Evolutionary conservation across 2,329 filamentous ascomycete species (phyloP), one percentile per base, ranked within the genome.

Genomic region (Mycosphaerella sp.): DNA sequence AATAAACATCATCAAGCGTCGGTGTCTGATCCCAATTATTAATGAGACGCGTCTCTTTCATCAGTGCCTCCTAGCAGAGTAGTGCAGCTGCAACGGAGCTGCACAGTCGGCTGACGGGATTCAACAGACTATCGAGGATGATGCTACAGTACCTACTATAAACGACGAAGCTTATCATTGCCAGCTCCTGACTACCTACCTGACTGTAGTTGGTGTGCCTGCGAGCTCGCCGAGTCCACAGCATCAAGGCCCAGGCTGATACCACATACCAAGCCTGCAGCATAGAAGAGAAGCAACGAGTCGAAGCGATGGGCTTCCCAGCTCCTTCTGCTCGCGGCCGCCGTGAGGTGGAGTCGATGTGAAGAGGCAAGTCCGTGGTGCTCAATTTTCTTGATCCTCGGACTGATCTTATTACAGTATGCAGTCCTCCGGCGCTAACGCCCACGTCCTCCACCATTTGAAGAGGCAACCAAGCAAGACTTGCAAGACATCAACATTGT

Each of bases 301-400:
- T 36, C 45, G 51, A 53, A 43, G 51, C 51, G 51, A 53, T 44
- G 41, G 39, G 32, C 39, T 41, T 36, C 49, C 9, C 36, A 31
- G 41, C 21, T 36, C 45, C 21, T 36, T 39, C 17, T 43, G 38
- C 21, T 45, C 45, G 21, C 23, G 14, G 45, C 34, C 42, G 44
- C 34, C 51, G 21, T 42, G 23, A 45, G 39, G 17, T 31, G 36
- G 23, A 41, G 46, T 38, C 34, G 12, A 38, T 38, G 3, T 38
- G 34, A 40, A 44, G 17, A 26, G 38, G 38, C 42, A 29, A 38
- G 31, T 40, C 48, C 51, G 51, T 54, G 49, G 45, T 45, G 38
- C 17, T n/a, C 51, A 29, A 44, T 38, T 45, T 49, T 54, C 48
- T 54, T 54, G 51, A 34, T 54, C 51, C 51, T 49, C 34, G 31